Percentiles rank a stretch among this genome's conserved stretches.
Evolutionary conservation across 805 yeast genomes (phyloP).

Genomic region (Candida boleticola): DNA sequence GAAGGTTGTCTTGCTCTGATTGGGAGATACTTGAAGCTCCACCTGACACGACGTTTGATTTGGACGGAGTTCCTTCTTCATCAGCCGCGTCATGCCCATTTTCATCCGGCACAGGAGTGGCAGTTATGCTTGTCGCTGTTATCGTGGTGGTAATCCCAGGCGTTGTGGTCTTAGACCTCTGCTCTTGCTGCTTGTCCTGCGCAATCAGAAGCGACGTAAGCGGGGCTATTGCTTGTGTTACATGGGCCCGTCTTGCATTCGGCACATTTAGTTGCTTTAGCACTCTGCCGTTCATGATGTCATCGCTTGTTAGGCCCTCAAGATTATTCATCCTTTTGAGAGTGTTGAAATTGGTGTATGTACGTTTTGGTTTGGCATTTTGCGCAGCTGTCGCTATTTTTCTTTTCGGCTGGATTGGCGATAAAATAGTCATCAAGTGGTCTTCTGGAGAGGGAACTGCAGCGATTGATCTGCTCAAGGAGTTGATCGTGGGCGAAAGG

Average conservation of each 20-base stretch:
- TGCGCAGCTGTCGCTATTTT: conserved; percentile 3
- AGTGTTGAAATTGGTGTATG: conserved; percentile 14
- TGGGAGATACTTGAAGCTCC: no score
- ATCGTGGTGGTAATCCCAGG: not conserved
- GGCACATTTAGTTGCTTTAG: conserved; percentile 1
- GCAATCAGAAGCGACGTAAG: no score
- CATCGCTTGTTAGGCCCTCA: not conserved
- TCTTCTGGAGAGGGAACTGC: not conserved
- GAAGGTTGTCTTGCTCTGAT: no score
- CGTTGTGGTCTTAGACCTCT: not conserved
- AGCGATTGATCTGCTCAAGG: conserved; percentile 9
- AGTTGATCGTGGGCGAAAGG: conserved; percentile 16
- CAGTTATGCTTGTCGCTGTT: not conserved
- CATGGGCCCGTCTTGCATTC: conserved; percentile 1
- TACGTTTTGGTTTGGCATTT: conserved; percentile 6
- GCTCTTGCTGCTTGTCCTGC: not conserved
- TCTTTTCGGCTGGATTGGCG: conserved; percentile 14
- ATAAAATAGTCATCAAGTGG: conserved; percentile 7
- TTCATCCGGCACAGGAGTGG: not conserved
- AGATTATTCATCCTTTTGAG: conserved; percentile 1
- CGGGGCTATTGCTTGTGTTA: not conserved
- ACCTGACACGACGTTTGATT: no score
- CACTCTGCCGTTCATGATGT: conserved; percentile 3
- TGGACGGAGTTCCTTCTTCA: no score
- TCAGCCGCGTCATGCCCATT: no score